Percentiles rank a stretch among this genome's conserved stretches.
phyloP scores from a whole-genome alignment of 805 yeast species.

The Cyberlindnera mississippiensis region DNA sequence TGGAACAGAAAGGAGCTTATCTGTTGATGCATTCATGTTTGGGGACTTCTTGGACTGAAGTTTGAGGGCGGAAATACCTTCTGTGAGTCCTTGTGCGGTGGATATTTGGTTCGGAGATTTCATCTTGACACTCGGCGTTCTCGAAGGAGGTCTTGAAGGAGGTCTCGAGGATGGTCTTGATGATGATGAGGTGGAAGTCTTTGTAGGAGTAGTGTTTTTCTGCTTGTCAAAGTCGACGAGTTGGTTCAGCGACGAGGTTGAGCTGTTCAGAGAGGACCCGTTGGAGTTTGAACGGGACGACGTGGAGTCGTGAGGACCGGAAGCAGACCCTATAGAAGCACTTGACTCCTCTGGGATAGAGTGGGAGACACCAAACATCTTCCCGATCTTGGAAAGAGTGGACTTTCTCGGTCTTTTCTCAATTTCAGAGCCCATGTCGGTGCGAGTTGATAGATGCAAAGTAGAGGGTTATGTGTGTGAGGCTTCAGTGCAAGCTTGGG shows the following conservation, averaged over 20 bases:
- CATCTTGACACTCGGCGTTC: conserved; percentile 14
- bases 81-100: conserved; percentile 1
- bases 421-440: conserved; percentile 9
- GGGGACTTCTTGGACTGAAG: conserved; percentile 14
- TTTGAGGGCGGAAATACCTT: conserved; percentile 9
- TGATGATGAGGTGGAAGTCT: conserved; percentile 2
- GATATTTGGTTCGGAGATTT: conserved; percentile 8
- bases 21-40: conserved; percentile 4
- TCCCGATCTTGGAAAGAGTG: conserved; percentile 29
- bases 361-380: conserved; percentile 25
- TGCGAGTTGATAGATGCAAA: neutral
- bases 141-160: conserved; percentile 19
- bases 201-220: conserved; percentile 9
- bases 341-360: conserved; percentile 10
- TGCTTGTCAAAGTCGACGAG: conserved; percentile 8
- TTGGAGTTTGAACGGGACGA: conserved; percentile 9
- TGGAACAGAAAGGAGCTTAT: conserved; percentile 8
- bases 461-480: neutral
- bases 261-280: conserved; percentile 13
- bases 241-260: conserved; percentile 16
- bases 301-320: neutral
- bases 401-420: conserved; percentile 25
- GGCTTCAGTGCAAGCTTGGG: no score
- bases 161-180: conserved; percentile 16
- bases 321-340: neutral